These are phyloP conservation scores for Acer negundo DNA, from an alignment of 345 rosid species.

Conservation along the genomic window DNA sequence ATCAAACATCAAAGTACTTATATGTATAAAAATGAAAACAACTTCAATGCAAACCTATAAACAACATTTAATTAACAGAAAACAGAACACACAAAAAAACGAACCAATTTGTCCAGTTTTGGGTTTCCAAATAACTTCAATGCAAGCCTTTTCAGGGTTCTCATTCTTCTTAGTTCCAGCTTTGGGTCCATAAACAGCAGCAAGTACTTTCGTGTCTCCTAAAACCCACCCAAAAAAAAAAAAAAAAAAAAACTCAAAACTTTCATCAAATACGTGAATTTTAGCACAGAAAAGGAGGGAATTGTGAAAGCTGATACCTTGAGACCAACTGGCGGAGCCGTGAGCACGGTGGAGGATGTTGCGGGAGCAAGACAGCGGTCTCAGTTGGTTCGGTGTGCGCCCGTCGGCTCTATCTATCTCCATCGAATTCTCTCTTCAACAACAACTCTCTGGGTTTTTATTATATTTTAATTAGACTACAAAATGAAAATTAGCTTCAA, in stretches of 20 bases:
- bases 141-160: slow-evolving; percentile 84
- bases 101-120: slow-evolving; percentile 84
- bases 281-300: background rate
- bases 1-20: background rate
- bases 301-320: slow-evolving; percentile 45
- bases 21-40: background rate
- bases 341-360: slow-evolving; percentile 83
- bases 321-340: slow-evolving; percentile 97
- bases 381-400: slow-evolving; percentile 63
- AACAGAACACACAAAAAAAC: background rate
- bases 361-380: slow-evolving; percentile 79
- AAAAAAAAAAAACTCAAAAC: background rate
- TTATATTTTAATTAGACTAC: background rate
- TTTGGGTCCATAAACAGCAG: slow-evolving; percentile 93
- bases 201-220: slow-evolving; percentile 90
- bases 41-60: background rate
- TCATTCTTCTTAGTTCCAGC: slow-evolving; percentile 90
- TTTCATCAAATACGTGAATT: background rate
- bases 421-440: slow-evolving; percentile 31
- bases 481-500: background rate
- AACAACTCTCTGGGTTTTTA: background rate
- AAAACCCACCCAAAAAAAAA: slow-evolving; percentile 15
- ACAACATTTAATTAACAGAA: background rate
- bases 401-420: slow-evolving; percentile 71
- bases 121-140: slow-evolving; percentile 97